Evolutionary conservation across 1,284 basidiomycete species (phyloP).

Genomic region (Afroboletus lepidellus): DNA sequence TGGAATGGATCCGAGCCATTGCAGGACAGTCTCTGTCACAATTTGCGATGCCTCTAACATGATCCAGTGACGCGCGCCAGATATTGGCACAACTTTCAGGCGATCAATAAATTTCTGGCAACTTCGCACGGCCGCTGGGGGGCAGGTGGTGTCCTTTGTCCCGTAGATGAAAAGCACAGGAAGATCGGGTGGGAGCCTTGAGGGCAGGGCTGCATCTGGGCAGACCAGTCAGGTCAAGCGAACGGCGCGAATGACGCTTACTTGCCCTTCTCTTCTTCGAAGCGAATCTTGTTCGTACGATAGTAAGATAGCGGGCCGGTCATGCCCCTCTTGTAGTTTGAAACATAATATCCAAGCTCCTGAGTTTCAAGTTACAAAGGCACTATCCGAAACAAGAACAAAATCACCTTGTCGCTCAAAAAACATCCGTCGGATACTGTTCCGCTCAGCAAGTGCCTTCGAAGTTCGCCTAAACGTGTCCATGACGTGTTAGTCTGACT

Average conservation of each 20-base stretch:
- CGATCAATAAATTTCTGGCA: slow-evolving; percentile 47
- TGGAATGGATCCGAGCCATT: slow-evolving; percentile 43
- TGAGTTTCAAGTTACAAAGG: slow-evolving; percentile 23
- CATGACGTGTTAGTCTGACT: neutral
- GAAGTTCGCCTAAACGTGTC: slow-evolving; percentile 8
- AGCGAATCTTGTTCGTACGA: slow-evolving; percentile 52
- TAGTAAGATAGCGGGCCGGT: slow-evolving; percentile 71
- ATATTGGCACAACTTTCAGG: slow-evolving; percentile 49
- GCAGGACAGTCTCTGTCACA: slow-evolving; percentile 45
- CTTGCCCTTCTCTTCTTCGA: slow-evolving; percentile 62
- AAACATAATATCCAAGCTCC: slow-evolving; percentile 53
- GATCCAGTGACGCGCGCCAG: slow-evolving; percentile 64
- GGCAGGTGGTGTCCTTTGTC: slow-evolving; percentile 46
- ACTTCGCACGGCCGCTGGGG: slow-evolving; percentile 37
- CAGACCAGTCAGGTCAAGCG: slow-evolving; percentile 1
- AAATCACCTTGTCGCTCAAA: slow-evolving; percentile 21
- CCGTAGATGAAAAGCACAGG: slow-evolving; percentile 66
- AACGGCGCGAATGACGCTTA: neutral
- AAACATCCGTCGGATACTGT: slow-evolving; percentile 12
- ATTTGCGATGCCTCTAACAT: slow-evolving; percentile 57
- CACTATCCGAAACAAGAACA: neutral
- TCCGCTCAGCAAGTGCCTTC: slow-evolving; percentile 5
- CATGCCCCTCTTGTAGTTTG: slow-evolving; percentile 52
- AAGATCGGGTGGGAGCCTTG: slow-evolving; percentile 43
- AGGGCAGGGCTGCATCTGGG: slow-evolving; percentile 38